These are phyloP conservation scores for Nannochloropsis oceanica DNA, from an alignment of 108 stramenopile genomes.

Conservation along the genomic window DNA sequence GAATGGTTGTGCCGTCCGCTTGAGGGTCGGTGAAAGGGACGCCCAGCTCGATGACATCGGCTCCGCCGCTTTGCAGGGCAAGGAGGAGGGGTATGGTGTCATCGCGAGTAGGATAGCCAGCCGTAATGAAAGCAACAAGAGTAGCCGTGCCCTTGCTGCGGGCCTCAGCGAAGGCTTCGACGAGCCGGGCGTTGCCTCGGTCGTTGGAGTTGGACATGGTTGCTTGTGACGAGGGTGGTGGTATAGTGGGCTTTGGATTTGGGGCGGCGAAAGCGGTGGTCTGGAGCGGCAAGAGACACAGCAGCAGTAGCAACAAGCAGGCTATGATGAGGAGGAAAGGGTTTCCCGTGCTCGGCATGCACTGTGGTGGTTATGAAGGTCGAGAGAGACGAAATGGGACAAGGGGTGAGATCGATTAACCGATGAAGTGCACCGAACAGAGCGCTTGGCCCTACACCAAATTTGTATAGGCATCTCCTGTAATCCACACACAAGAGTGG, in stretches of 20 bases:
- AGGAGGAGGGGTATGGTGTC: slow-evolving; percentile 83
- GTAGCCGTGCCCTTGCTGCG: slow-evolving; percentile 9
- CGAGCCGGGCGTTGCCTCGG: not conserved
- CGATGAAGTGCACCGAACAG: no score
- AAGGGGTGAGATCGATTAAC: no score
- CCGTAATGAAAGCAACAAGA: slow-evolving; percentile 23
- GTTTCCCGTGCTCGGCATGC: not conserved
- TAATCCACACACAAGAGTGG: no score
- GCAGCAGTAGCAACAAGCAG: not conserved
- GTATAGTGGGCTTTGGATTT: not conserved
- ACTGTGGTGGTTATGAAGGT: not conserved
- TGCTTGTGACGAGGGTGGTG: not conserved
- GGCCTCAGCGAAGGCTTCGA: not conserved
- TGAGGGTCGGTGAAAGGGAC: slow-evolving; percentile 98
- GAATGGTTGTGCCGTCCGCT: slow-evolving; percentile 93
- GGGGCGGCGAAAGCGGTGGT: not conserved
- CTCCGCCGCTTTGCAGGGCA: slow-evolving; percentile 67
- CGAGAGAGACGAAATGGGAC: no score
- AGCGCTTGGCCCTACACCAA: no score
- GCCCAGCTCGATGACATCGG: slow-evolving; percentile 87
- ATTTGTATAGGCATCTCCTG: no score
- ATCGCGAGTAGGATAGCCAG: slow-evolving; percentile 35
- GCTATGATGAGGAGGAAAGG: not conserved
- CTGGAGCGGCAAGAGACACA: not conserved
- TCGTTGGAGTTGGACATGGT: not conserved